These are phyloP conservation scores for Lenwebbia sp. DNA, from an alignment of 345 rosid species.

Conservation along the genomic window DNA sequence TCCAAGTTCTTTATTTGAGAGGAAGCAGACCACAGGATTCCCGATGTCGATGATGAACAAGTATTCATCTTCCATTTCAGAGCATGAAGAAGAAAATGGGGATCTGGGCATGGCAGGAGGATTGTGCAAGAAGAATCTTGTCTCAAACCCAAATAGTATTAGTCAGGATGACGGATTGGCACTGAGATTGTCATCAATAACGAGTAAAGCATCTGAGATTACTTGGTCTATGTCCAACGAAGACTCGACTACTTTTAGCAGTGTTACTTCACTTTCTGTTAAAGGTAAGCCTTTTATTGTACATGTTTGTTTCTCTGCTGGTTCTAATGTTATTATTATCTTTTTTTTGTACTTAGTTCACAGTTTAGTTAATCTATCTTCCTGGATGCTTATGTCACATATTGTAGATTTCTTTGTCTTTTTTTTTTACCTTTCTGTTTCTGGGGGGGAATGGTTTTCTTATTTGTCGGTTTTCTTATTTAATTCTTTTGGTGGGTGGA, in stretches of 20 bases:
- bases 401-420: background rate
- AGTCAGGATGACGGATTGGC: conserved; percentile 31
- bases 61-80: conserved; percentile 8
- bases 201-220: conserved; percentile 25
- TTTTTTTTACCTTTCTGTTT: background rate
- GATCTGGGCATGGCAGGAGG: conserved; percentile 23
- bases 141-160: background rate
- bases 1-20: conserved; percentile 13
- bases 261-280: conserved; percentile 49
- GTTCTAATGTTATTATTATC: background rate
- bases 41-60: conserved; percentile 6
- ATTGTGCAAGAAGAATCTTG: conserved; percentile 2
- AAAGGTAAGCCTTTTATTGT: conserved; percentile 39
- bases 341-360: background rate
- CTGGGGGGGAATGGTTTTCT: background rate
- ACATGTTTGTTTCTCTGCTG: background rate
- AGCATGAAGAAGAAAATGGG: conserved; percentile 11
- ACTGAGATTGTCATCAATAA: conserved; percentile 43
- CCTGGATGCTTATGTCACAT: background rate
- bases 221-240: conserved; percentile 31
- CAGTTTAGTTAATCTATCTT: background rate
- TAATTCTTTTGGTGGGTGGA: background rate
- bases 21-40: conserved; percentile 13
- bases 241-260: conserved; percentile 23
- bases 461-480: background rate